A percentile compares a stretch with the other conserved stretches of the same genome.
These are phyloP conservation scores for Akebia trifoliata DNA, from an alignment of 164 flowering plant species.

Conservation along the genomic window DNA sequence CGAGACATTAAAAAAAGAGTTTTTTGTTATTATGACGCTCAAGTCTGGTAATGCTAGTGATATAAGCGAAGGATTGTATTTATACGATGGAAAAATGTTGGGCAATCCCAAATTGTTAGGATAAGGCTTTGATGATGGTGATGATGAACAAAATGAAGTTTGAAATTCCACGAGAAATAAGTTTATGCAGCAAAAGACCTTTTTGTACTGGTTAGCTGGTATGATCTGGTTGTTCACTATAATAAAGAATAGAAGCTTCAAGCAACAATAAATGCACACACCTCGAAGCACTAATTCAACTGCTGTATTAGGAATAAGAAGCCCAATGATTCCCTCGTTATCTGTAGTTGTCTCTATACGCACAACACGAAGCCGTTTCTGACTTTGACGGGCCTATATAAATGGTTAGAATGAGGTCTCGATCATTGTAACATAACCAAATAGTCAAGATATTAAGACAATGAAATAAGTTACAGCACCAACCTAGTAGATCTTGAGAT, in stretches of 20 bases:
- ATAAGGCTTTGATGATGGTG: no score
- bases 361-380: constrained; percentile 75
- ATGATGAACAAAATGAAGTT: no score
- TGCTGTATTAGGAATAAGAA: constrained; percentile 80
- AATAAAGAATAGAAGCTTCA: not conserved
- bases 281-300: constrained; percentile 89
- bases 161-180: no score
- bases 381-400: constrained; percentile 77
- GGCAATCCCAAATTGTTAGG: no score
- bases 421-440: not conserved
- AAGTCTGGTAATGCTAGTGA: no score
- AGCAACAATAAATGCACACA: constrained; percentile 23
- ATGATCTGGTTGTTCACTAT: no score
- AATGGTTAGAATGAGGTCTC: not conserved
- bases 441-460: not conserved
- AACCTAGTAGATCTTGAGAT: not conserved
- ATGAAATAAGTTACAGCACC: not conserved
- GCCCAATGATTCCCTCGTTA: constrained; percentile 77
- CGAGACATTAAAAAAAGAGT: no score
- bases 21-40: no score
- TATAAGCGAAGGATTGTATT: no score
- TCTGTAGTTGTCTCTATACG: constrained; percentile 79
- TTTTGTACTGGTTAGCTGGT: not conserved
- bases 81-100: no score
- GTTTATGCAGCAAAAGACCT: no score